phyloP scores from a whole-genome alignment of 306 rosid genomes.

The Fragaria nilgerrensis region DNA sequence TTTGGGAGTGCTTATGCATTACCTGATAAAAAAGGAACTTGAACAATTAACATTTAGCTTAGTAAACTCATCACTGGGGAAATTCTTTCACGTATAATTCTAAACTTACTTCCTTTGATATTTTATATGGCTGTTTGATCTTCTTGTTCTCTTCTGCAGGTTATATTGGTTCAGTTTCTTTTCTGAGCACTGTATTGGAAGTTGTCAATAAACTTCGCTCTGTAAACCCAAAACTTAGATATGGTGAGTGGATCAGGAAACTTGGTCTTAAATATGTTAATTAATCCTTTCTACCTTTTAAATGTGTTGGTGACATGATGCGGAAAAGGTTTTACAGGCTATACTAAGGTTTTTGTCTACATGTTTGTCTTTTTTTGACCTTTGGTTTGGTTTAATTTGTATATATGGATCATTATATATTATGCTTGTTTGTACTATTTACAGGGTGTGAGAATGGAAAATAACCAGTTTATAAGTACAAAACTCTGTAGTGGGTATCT shows the following conservation, averaged over 20 bases:
- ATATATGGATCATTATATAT: background rate
- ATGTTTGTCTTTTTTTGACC: background rate
- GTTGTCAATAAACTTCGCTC: constrained; percentile 73
- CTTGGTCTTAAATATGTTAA: background rate
- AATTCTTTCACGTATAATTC: too few relatives aligned
- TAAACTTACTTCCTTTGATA: background rate
- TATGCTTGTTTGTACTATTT: background rate
- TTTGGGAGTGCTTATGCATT: background rate
- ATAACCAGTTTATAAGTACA: background rate
- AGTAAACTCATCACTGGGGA: background rate
- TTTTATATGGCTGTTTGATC: constrained; percentile 11
- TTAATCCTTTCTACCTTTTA: background rate
- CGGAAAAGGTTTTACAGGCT: background rate
- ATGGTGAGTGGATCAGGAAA: constrained; percentile 39
- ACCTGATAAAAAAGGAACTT: background rate
- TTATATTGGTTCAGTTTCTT: constrained; percentile 79
- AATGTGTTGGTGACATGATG: background rate
- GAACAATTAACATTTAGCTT: background rate
- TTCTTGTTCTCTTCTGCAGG: constrained; percentile 44
- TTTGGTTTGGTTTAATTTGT: background rate
- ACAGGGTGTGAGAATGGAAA: background rate
- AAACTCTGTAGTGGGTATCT: background rate
- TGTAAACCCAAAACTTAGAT: constrained; percentile 63
- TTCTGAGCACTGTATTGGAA: constrained; percentile 63
- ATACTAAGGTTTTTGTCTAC: background rate